Conservation (phyloP, 2,329 filamentous ascomycete species). For the Pyricularia sp. region DNA sequence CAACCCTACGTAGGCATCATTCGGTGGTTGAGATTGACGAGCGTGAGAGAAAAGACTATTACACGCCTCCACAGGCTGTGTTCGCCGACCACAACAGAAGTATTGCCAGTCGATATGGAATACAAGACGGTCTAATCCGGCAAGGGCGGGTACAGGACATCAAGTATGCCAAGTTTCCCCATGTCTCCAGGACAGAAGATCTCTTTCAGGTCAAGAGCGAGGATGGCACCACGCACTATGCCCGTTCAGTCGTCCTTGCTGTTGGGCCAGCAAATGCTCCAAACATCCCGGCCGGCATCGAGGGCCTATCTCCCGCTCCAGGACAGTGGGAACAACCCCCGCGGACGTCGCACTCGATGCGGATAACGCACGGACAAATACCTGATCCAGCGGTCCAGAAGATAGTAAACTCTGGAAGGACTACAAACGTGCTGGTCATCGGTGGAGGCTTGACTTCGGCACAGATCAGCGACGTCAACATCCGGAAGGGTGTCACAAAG, state of each 20-base stretch:
- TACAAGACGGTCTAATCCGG: slow-evolving; percentile 39
- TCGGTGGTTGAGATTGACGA: slow-evolving; percentile 45
- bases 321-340: not conserved
- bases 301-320: slow-evolving; percentile 5
- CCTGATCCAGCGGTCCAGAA: slow-evolving; percentile 37
- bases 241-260: slow-evolving; percentile 53
- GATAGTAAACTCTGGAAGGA: slow-evolving; percentile 34
- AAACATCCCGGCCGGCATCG: slow-evolving; percentile 21
- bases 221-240: slow-evolving; percentile 34
- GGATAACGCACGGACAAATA: slow-evolving; percentile 36
- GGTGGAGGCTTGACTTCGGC: slow-evolving; percentile 67
- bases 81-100: slow-evolving; percentile 50
- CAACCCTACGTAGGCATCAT: slow-evolving; percentile 20
- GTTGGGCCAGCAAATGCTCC: slow-evolving; percentile 56
- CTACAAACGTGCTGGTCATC: slow-evolving; percentile 56
- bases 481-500: slow-evolving; percentile 50
- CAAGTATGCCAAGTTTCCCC: slow-evolving; percentile 37
- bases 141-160: slow-evolving; percentile 49
- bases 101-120: slow-evolving; percentile 42
- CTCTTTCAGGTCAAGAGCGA: slow-evolving; percentile 54
- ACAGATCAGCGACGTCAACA: slow-evolving; percentile 54
- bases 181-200: slow-evolving; percentile 33
- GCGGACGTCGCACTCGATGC: slow-evolving; percentile 42
- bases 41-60: slow-evolving; percentile 57
- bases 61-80: slow-evolving; percentile 46